Evolutionary conservation across 163 green algal genomes (phyloP).

Genomic region (Scenedesmus sp.): DNA sequence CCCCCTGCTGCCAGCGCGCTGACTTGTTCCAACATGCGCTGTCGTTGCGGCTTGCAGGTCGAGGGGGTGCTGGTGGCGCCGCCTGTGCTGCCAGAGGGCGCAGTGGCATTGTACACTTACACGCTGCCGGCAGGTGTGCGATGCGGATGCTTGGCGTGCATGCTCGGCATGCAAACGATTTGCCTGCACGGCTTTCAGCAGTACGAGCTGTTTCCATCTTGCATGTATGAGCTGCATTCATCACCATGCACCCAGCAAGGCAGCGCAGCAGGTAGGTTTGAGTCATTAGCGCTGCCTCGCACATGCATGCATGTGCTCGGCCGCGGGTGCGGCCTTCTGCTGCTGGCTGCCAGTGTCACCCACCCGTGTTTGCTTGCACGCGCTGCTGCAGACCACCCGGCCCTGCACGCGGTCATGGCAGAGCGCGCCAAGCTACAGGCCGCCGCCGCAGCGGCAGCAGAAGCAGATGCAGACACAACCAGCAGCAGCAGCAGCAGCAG

Average conservation of each 20-base stretch:
- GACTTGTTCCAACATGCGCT: not conserved
- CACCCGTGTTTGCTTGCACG: not conserved
- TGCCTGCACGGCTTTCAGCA: too few relatives aligned
- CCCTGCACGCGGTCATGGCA: not conserved
- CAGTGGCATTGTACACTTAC: constrained; percentile 23
- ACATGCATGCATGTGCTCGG: not conserved
- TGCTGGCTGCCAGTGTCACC: not conserved
- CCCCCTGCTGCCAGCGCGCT: too few relatives aligned
- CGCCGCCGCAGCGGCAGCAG: not conserved
- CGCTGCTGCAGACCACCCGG: constrained; percentile 10
- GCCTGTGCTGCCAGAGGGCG: constrained; percentile 5
- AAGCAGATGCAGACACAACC: not conserved
- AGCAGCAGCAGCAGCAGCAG: too few relatives aligned
- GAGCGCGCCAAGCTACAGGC: not conserved
- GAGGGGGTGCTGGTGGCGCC: constrained; percentile 1
- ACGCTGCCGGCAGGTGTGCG: not conserved
- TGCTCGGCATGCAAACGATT: too few relatives aligned
- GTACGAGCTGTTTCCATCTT: too few relatives aligned
- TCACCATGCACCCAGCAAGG: too few relatives aligned
- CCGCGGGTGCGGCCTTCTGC: not conserved
- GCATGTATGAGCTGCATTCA: not conserved
- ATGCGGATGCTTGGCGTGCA: too few relatives aligned
- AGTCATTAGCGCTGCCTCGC: too few relatives aligned
- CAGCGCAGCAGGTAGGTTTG: too few relatives aligned
- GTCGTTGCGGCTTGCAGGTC: not conserved